Conservation (phyloP, 2,329 filamentous ascomycete genomes). For the Gliomastix tumulicola region DNA sequence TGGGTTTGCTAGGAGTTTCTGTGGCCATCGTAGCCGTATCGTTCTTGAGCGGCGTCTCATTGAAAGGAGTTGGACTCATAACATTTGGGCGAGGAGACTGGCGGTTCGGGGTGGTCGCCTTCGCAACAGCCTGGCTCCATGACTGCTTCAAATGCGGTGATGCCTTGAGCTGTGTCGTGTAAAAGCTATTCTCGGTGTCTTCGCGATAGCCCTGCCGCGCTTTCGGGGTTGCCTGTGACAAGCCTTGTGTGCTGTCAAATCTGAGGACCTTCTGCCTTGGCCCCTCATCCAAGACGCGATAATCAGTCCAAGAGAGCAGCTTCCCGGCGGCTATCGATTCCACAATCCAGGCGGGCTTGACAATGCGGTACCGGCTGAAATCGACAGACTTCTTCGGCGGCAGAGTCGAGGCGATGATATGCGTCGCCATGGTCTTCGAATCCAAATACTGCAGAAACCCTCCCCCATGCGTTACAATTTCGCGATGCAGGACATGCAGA, state of each 20-base stretch:
- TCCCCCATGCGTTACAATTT: slow-evolving; percentile 90
- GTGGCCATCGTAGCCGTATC: neutral
- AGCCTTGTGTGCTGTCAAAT: slow-evolving; percentile 53
- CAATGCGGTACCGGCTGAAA: slow-evolving; percentile 80
- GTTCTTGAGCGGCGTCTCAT: too few relatives aligned
- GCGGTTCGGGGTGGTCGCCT: slow-evolving; percentile 12
- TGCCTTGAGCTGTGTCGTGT: slow-evolving; percentile 61
- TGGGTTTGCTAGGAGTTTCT: neutral
- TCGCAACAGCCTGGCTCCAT: slow-evolving; percentile 18
- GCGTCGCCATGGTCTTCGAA: slow-evolving; percentile 88
- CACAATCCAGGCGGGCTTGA: slow-evolving; percentile 90
- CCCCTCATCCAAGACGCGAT: slow-evolving; percentile 79
- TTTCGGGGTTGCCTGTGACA: slow-evolving; percentile 57
- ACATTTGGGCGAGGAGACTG: too few relatives aligned
- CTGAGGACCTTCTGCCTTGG: slow-evolving; percentile 71
- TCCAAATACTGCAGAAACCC: slow-evolving; percentile 93
- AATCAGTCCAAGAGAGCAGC: slow-evolving; percentile 79
- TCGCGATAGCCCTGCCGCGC: slow-evolving; percentile 63
- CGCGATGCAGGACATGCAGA: slow-evolving; percentile 75
- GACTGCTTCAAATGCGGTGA: slow-evolving; percentile 18
- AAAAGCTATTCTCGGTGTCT: slow-evolving; percentile 78
- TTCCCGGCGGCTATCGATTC: slow-evolving; percentile 80
- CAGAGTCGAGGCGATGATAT: slow-evolving; percentile 86
- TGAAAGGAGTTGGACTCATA: too few relatives aligned
- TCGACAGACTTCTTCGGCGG: slow-evolving; percentile 92